Evolutionary conservation across 805 yeast genomes (phyloP), one percentile per base, ranked within the genome.

Genomic region (Wickerhamomyces mucosus): DNA sequence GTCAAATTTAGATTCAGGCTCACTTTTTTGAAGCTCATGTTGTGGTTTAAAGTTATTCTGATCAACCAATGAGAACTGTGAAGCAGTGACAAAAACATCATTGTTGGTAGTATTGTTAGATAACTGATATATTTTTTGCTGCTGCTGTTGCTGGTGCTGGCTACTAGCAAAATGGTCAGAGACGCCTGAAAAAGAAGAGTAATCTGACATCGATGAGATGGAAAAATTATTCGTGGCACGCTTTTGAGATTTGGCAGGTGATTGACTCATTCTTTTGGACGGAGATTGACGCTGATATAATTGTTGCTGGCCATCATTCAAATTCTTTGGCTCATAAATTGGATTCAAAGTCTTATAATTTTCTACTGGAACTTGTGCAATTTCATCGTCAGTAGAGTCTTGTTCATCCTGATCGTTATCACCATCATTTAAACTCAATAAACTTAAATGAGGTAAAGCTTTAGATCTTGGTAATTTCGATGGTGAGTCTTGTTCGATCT

Each of bases 31-130:
- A n/a, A n/a, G n/a, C n/a, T n/a, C n/a, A n/a, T n/a, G n/a, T 20
- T 9, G 12, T 18, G 20, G 23, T 19, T 21, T 18, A 16, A 11
- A n/a, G 18, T 20, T 27, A 25, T 19, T 23, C 29, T 11, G 37
- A 14, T 35, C 50, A 34, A 45, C 26, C 9, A 50, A 36, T 7
- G 55, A 45, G 18, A 61, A 50, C 33, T 61, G 63, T 1, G 61
- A 48, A 1, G 67, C 67, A 2, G 67, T 61, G 11, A 56, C 59
- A 43, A 49, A 61, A 4, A 56, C 51, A 21, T 60, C 65, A 15
- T 45, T 50, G 24, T 40, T 38, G 4, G 52, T 39, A 5, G 29
- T 29, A 13, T 23, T 31, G 7, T 25, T 22, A 1, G 48, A 40
- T 21, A 46, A 22, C 17, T 39, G 42, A 26, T 47, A 45, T 6